A percentile compares a stretch with the other conserved stretches of the same genome.
These are phyloP conservation scores for Penicillium sumatraense DNA, from an alignment of 2,329 filamentous ascomycete species.

Conservation along the genomic window DNA sequence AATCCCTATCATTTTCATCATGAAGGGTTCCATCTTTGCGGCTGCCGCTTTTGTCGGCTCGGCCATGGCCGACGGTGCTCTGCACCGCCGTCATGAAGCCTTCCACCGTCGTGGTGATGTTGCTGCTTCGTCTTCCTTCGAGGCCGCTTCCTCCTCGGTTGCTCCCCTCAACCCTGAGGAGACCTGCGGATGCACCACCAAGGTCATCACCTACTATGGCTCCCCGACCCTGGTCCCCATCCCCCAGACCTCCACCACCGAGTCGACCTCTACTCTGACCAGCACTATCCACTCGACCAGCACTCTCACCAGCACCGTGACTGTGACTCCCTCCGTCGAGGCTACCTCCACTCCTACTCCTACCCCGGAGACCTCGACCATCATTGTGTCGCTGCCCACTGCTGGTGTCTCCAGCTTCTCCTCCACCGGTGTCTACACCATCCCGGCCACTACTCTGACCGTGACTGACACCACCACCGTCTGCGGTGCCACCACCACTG, in stretches of 20 bases:
- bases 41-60: slow-evolving; percentile 56
- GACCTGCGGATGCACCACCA: slow-evolving; percentile 73
- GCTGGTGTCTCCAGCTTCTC: slow-evolving; percentile 58
- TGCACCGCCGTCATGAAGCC: slow-evolving; percentile 59
- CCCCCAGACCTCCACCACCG: slow-evolving; percentile 16
- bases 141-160: slow-evolving; percentile 6
- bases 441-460: slow-evolving; percentile 73
- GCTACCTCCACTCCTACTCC: slow-evolving; percentile 16
- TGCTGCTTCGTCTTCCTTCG: slow-evolving; percentile 8
- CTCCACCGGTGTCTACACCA: slow-evolving; percentile 74
- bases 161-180: slow-evolving; percentile 44
- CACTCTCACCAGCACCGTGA: slow-evolving; percentile 44
- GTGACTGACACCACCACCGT: slow-evolving; percentile 71
- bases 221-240: slow-evolving; percentile 58
- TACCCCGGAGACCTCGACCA: slow-evolving; percentile 15
- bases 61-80: slow-evolving; percentile 61
- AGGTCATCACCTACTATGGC: slow-evolving; percentile 73
- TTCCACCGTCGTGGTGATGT: slow-evolving; percentile 59
- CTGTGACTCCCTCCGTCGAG: slow-evolving; percentile 30
- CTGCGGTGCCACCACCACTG: slow-evolving; percentile 65
- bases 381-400: slow-evolving; percentile 47
- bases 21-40: slow-evolving; percentile 75
- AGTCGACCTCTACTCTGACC: slow-evolving; percentile 28
- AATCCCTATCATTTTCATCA: slow-evolving; percentile 51
- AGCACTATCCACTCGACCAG: slow-evolving; percentile 46